These are phyloP conservation scores for Tubosaeta brunneosetosa DNA, from an alignment of 768 basidiomycete genomes.

Conservation along the genomic window DNA sequence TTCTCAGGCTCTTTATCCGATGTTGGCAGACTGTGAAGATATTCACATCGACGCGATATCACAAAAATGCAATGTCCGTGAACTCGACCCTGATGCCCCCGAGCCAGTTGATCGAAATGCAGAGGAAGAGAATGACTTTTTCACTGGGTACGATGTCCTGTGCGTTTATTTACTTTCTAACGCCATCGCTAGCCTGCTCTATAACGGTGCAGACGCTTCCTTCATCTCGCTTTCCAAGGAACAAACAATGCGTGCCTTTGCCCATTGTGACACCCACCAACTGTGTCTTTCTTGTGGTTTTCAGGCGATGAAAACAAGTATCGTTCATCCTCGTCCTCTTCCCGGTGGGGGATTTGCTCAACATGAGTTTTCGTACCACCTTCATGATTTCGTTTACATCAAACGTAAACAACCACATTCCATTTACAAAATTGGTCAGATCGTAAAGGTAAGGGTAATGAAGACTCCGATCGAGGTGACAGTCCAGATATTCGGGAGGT, in stretches of 20 bases:
- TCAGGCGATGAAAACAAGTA: constrained; percentile 23
- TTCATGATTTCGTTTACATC: constrained; percentile 59
- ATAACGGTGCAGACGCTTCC: constrained; percentile 43
- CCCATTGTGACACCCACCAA: constrained; percentile 28
- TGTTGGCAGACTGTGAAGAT: constrained; percentile 52
- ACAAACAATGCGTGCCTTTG: constrained; percentile 27
- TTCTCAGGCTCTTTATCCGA: constrained; percentile 51
- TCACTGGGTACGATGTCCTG: constrained; percentile 44
- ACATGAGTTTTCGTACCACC: constrained; percentile 48
- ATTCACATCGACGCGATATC: constrained; percentile 52
- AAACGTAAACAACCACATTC: constrained; percentile 28
- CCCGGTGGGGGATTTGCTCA: constrained; percentile 36
- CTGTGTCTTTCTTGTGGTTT: constrained; percentile 52
- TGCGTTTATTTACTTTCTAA: constrained; percentile 1
- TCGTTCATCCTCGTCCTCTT: constrained; percentile 23
- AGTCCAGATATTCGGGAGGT: constrained; percentile 44
- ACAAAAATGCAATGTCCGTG: constrained; percentile 50
- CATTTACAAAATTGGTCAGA: constrained; percentile 52
- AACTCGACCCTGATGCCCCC: constrained; percentile 36
- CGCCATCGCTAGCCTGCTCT: constrained; percentile 39
- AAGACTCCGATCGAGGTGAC: constrained; percentile 25
- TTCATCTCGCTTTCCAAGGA: constrained; percentile 44
- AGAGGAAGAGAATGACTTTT: constrained; percentile 45
- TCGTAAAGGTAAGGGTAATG: constrained; percentile 37
- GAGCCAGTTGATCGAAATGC: constrained; percentile 45